Evolutionary conservation across 805 yeast genomes (phyloP).

Genomic region (Wickerhamiella azyma): DNA sequence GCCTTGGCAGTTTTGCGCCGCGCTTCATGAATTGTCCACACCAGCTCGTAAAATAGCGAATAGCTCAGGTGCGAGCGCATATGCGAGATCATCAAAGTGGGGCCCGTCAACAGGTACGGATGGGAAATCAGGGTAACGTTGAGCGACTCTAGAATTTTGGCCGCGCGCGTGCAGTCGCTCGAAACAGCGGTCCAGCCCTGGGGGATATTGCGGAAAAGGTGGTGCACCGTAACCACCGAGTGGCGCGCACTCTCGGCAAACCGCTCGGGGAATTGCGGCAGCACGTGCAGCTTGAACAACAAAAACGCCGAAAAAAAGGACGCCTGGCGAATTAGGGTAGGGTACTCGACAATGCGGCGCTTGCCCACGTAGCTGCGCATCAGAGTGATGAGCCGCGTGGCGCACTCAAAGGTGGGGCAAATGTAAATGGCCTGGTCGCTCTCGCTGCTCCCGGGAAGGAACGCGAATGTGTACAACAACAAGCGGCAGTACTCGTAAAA

Average conservation of each 20-base stretch:
- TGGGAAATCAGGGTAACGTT: constrained; percentile 77
- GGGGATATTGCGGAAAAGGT: constrained; percentile 72
- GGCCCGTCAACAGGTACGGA: constrained; percentile 64
- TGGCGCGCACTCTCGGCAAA: constrained; percentile 83
- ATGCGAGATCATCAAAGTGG: constrained; percentile 63
- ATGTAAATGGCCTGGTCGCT: constrained; percentile 80
- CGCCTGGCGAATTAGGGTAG: constrained; percentile 77
- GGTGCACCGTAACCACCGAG: constrained; percentile 82
- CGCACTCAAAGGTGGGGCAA: constrained; percentile 62
- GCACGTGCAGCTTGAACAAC: constrained; percentile 66
- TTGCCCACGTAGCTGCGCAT: constrained; percentile 57
- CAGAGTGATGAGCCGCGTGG: constrained; percentile 70
- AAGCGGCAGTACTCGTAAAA: constrained; percentile 65
- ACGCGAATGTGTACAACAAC: constrained; percentile 79
- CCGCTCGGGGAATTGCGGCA: constrained; percentile 53
- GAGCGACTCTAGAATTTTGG: constrained; percentile 76
- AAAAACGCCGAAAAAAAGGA: constrained; percentile 63
- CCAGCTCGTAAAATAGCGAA: constrained; percentile 78
- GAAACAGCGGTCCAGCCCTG: constrained; percentile 86
- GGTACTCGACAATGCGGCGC: constrained; percentile 64
- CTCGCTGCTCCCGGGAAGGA: constrained; percentile 61
- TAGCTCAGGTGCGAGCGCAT: constrained; percentile 91
- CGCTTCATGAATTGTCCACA: constrained; percentile 92
- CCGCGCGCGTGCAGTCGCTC: constrained; percentile 82
- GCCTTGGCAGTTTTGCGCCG: constrained; percentile 41